These are phyloP conservation scores for Diaporthe citrichinensis DNA, from an alignment of 2,329 filamentous ascomycete genomes.

Conservation along the genomic window DNA sequence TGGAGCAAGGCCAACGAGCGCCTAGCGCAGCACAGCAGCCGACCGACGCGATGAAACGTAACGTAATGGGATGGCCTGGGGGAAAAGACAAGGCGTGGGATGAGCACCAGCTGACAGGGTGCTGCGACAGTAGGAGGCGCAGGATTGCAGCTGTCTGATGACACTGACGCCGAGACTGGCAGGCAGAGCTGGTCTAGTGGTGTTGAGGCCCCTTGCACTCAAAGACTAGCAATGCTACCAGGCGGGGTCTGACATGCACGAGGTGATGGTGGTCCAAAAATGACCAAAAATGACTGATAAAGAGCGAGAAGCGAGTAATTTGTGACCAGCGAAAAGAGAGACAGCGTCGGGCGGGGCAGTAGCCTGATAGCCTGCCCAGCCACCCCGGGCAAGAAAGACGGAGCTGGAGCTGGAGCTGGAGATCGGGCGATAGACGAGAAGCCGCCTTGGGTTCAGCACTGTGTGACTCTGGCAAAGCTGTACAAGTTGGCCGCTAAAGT, in stretches of 20 bases:
- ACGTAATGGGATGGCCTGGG: constrained; percentile 28
- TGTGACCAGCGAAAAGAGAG: neutral
- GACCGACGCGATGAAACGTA: constrained; percentile 29
- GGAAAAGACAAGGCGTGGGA: constrained; percentile 18
- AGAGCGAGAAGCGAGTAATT: neutral
- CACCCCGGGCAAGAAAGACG: neutral
- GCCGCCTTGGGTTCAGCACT: constrained; percentile 17
- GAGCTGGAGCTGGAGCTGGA: neutral
- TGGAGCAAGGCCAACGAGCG: constrained; percentile 1
- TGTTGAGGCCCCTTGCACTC: constrained; percentile 27
- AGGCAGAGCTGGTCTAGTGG: constrained; percentile 15
- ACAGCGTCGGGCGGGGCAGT: constrained; percentile 20
- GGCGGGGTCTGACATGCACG: constrained; percentile 25
- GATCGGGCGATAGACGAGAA: constrained; percentile 11
- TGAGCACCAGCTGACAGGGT: constrained; percentile 28
- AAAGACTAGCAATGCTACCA: constrained; percentile 28
- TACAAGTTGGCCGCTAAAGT: neutral
- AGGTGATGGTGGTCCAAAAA: neutral
- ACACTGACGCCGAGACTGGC: constrained; percentile 17
- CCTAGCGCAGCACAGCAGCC: constrained; percentile 12
- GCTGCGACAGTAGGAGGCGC: constrained; percentile 32
- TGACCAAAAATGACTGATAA: neutral
- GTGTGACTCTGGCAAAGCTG: constrained; percentile 12
- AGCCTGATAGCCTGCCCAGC: constrained; percentile 4
- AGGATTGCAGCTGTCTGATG: constrained; percentile 31